Evolutionary conservation across 73 alveolate genomes (phyloP), one percentile per base, ranked within the genome.

Genomic region (Paramecium caudatum): DNA sequence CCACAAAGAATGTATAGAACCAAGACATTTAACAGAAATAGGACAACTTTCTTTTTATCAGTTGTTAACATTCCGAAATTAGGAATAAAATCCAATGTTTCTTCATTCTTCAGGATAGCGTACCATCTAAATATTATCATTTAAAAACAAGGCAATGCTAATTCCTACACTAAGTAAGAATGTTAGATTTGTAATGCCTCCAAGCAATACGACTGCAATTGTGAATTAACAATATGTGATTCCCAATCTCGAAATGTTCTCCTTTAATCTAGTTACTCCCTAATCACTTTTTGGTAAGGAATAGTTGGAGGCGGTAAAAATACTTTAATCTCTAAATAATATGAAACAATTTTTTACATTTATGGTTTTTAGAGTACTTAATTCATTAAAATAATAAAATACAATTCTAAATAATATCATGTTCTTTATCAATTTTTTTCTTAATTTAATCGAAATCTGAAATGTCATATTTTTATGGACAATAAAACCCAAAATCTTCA

Each of bases 1-100:
- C 88, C 88, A 74, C 88, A 74, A 41, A 74, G 21, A 23, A 74
- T 74, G 32, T 74, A 74, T 46, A 74, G 19, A 16, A 74, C 21
- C n/a, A 74, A 3, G 16, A 74, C 69, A 21, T 74, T 74, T n/a
- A 74, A 37, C 34, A 65, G 17, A 45, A 74, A 74, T 41, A 74
- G 55, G 8, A 43, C 19, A 37, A 74, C 69, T 27, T 74, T 74
- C 15, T 74, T 74, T 45, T 74, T 37, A 39, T 74, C 88, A 13
- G 62, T 43, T 37, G 88, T 0, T n/a, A 68, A 41, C 19, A 41
- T 6, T 3, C 88, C 88, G 23, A 36, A 41, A 16, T 43, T 37
- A 12, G 88, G 88, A 16, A 74, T 45, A 7, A 16, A 3, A 45
- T 74, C 69, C 6, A 74, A 16, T 1, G 32, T 16, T 17, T 30